These are phyloP conservation scores for Alloteropsis semialata DNA, from an alignment of 176 grass and related monocot species.

Conservation along the genomic window DNA sequence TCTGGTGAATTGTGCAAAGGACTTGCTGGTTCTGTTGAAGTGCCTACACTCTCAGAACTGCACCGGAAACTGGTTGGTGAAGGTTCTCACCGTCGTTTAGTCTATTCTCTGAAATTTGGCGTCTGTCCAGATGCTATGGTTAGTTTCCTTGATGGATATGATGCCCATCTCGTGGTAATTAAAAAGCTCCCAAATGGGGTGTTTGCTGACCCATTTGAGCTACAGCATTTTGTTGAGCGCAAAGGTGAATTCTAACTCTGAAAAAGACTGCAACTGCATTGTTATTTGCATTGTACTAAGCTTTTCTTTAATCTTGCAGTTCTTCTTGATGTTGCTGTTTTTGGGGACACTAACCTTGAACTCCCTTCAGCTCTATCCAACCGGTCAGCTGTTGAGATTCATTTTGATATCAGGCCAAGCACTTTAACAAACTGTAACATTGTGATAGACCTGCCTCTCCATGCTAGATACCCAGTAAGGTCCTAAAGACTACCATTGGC, in stretches of 20 bases:
- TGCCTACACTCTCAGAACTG: constrained; percentile 32
- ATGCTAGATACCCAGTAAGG: constrained; percentile 89
- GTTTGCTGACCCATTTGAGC: constrained; percentile 89
- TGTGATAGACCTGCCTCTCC: constrained; percentile 67
- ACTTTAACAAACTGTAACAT: constrained; percentile 28
- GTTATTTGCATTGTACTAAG: neutral
- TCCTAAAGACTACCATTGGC: constrained; percentile 4
- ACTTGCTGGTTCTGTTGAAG: constrained; percentile 12
- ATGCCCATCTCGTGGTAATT: constrained; percentile 62
- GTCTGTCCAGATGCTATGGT: constrained; percentile 25
- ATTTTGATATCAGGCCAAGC: constrained; percentile 40
- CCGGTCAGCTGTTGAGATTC: constrained; percentile 71
- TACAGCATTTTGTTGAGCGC: constrained; percentile 69
- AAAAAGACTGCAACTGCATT: neutral
- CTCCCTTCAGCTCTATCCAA: constrained; percentile 78
- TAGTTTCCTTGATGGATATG: constrained; percentile 40
- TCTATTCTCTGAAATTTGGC: constrained; percentile 57
- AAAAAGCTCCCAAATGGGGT: constrained; percentile 69
- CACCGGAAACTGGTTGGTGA: constrained; percentile 55
- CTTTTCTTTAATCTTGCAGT: constrained; percentile 39
- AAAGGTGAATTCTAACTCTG: constrained; percentile 44
- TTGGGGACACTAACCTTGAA: constrained; percentile 88
- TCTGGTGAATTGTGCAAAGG: constrained; percentile 40
- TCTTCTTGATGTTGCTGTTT: constrained; percentile 64
- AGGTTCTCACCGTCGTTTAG: constrained; percentile 77